Base-by-base conservation (phyloP, 75 land plant species). In the Adiantum capillusveneris region DNA sequence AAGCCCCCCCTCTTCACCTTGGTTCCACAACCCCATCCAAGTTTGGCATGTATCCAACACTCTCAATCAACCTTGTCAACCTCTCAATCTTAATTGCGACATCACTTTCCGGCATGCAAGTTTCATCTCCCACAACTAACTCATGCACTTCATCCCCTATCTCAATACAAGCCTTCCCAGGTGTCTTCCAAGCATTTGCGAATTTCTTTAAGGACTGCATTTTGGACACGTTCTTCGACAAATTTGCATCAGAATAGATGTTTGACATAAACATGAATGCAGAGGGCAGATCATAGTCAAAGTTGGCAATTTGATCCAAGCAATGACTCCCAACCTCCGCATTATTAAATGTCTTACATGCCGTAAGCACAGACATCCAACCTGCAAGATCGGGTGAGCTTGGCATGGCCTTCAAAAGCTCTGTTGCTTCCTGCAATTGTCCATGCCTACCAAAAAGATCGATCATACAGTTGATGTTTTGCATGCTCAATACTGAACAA, bases 301-400 rank as follows among this genome's bases (percentile, higher is more conserved):
- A 19, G 5, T 53, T 25, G 25, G 24, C 28, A 26, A 53, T 53
- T 14, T 67, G 74, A 18, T 68, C 67, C 25, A 70, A 45, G 6
- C 67, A 62, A 36, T 52, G 68, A 44, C 60, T 62, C 6, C 43
- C 78, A 26, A 75, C 50, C 13, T 48, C 56, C 1, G 65, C 51
- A 53, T 75, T 63, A 1, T 63, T 41, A 59, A 75, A 68, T 31
- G 48, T 68, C 31, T 74, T 66, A 56, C 73, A 81, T 12, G 76
- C 84, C n/a, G 77, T 70, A 19, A 77, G 77, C 60, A 81, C 57
- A 21, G 80, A 65, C 64, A 73, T 72, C 84, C 84, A 81, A 1
- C 74, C 54, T 1, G 77, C 74, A 31, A 58, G 49, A 64, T 81
- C 77, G 24, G 79, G 74, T 53, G 70, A 66, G 69, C 74, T 61